A percentile compares a stretch with the other conserved stretches of the same genome.
phyloP scores from a whole-genome alignment of 192 early-diverging fungal species.

The Backusella liffmaniae region DNA sequence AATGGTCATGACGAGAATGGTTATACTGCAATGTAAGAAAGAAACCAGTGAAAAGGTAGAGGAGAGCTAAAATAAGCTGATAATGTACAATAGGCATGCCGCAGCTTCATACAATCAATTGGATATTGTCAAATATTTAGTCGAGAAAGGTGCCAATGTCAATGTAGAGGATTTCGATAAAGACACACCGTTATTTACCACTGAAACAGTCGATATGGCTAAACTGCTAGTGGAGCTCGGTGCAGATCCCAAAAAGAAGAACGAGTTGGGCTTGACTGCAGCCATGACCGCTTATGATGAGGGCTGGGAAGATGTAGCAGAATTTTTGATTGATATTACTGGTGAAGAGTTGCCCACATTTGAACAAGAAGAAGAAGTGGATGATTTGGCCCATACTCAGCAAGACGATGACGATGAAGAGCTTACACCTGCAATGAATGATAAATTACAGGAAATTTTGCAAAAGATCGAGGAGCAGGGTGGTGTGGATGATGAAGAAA shows the following conservation, averaged over 20 bases:
- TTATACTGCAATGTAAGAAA: slow-evolving; percentile 72
- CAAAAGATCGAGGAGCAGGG: slow-evolving; percentile 48
- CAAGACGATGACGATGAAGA: slow-evolving; percentile 35
- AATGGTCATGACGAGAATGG: slow-evolving; percentile 78
- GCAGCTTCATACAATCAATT: slow-evolving; percentile 74
- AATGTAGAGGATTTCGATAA: slow-evolving; percentile 76
- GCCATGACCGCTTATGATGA: slow-evolving; percentile 60
- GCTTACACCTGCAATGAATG: slow-evolving; percentile 30
- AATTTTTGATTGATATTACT: slow-evolving; percentile 53
- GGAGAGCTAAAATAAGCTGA: not conserved
- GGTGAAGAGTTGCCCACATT: slow-evolving; percentile 45
- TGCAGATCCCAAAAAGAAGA: slow-evolving; percentile 60
- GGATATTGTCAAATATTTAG: slow-evolving; percentile 64
- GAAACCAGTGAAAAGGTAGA: not conserved
- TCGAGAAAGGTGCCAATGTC: slow-evolving; percentile 61
- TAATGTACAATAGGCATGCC: slow-evolving; percentile 45
- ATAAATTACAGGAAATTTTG: slow-evolving; percentile 61
- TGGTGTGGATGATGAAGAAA: slow-evolving; percentile 54
- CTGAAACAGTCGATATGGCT: slow-evolving; percentile 70
- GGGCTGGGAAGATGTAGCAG: slow-evolving; percentile 65
- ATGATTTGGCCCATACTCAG: not conserved
- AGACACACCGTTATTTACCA: slow-evolving; percentile 80
- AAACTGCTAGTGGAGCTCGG: slow-evolving; percentile 65
- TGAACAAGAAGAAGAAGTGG: slow-evolving; percentile 19
- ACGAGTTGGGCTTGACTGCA: slow-evolving; percentile 60